Conservation (phyloP, 2,329 filamentous ascomycete species). For the Tolypocladium cylindrosporum region DNA sequence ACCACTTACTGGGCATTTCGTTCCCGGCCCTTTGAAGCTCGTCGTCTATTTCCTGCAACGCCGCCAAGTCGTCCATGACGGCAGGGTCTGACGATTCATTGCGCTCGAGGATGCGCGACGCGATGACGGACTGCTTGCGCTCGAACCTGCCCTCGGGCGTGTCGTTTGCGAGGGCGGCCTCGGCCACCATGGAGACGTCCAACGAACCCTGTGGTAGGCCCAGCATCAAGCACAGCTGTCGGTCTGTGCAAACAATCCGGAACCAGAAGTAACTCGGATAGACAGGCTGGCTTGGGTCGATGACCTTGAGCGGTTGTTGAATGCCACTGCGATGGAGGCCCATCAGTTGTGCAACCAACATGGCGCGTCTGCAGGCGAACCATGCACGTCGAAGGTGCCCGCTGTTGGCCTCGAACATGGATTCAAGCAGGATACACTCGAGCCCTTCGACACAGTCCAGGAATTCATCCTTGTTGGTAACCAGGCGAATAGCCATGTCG, state of each 20-base stretch:
- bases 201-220: constrained; percentile 23
- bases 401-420: constrained; percentile 32
- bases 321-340: constrained; percentile 7
- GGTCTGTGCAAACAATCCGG: constrained; percentile 25
- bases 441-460: constrained; percentile 34
- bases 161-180: constrained; percentile 9
- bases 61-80: neutral
- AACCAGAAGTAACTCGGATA: constrained; percentile 22
- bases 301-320: neutral
- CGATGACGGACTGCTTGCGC: neutral
- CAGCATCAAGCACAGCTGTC: constrained; percentile 27
- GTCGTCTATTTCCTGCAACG: constrained; percentile 9
- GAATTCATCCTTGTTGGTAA: constrained; percentile 37
- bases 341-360: constrained; percentile 12
- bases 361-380: constrained; percentile 21
- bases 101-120: constrained; percentile 8
- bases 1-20: constrained; percentile 24
- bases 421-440: constrained; percentile 39
- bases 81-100: constrained; percentile 12
- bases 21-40: constrained; percentile 19
- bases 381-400: constrained; percentile 37
- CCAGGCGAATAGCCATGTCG: constrained; percentile 10
- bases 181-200: constrained; percentile 10
- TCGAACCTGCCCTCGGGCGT: constrained; percentile 19
- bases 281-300: neutral